Evolutionary conservation across 2,329 filamentous ascomycete genomes (phyloP).

Genomic region (Emergomyces pasteurianus): DNA sequence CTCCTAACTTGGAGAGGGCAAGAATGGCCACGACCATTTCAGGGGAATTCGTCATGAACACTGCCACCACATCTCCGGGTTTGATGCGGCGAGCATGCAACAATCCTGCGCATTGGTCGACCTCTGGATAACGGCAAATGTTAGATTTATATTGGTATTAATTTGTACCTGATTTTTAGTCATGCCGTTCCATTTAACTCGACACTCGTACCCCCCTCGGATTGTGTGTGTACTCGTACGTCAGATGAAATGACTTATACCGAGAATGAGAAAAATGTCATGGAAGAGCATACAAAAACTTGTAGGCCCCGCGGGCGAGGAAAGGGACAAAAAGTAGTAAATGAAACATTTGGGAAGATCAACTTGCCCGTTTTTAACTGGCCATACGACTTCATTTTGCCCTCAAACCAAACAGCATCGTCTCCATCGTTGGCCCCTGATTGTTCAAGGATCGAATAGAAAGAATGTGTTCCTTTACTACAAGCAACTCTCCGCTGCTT

Average conservation of each 20-base stretch:
- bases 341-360: not conserved
- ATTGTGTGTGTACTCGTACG: not conserved
- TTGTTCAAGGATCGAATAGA: conserved; percentile 34
- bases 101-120: conserved; percentile 33
- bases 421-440: conserved; percentile 25
- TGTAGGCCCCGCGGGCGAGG: too few species aligned
- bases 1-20: conserved; percentile 37
- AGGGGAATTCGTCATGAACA: conserved; percentile 39
- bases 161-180: not conserved
- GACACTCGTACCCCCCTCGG: not conserved
- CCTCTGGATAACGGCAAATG: conserved; percentile 21
- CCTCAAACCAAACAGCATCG: conserved; percentile 39
- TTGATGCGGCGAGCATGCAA: conserved; percentile 27
- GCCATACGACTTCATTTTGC: conserved; percentile 36
- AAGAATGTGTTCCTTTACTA: conserved; percentile 28
- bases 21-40: conserved; percentile 37
- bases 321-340: conserved; percentile 6
- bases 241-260: too few species aligned
- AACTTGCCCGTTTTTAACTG: conserved; percentile 32
- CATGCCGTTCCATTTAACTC: not conserved
- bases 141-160: not conserved
- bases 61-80: conserved; percentile 32
- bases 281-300: not conserved
- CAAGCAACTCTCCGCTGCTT: conserved; percentile 25
- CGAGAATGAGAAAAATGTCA: not conserved